Conservation (phyloP, 1,284 basidiomycete species). For the Sphaerobolus stellatus region DNA sequence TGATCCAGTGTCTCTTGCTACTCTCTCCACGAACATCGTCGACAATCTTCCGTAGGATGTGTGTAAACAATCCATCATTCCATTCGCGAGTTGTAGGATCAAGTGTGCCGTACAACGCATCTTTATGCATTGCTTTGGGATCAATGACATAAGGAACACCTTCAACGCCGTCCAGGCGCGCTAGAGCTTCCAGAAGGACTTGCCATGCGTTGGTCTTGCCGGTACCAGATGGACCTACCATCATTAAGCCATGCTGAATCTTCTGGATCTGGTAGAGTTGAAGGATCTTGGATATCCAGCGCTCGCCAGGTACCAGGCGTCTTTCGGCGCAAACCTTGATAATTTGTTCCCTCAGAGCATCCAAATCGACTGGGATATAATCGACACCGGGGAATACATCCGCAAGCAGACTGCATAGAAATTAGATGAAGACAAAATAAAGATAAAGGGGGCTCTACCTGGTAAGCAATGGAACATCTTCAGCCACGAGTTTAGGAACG, state of each 20-base stretch:
- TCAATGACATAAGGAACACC: conserved; percentile 97
- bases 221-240: conserved; percentile 96
- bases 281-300: conserved; percentile 94
- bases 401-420: conserved; percentile 71
- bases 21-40: conserved; percentile 99
- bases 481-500: conserved; percentile 96
- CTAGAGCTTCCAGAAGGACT: conserved; percentile 87
- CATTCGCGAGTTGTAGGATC: conserved; percentile 98
- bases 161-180: conserved; percentile 89
- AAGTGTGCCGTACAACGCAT: conserved; percentile 94
- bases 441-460: too few species aligned
- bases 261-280: conserved; percentile 99
- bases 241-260: conserved; percentile 99
- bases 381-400: conserved; percentile 98
- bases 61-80: conserved; percentile 99
- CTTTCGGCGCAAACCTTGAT: conserved; percentile 84
- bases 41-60: conserved; percentile 95
- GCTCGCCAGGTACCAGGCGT: conserved; percentile 81
- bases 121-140: conserved; percentile 99
- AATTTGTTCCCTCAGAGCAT: conserved; percentile 82
- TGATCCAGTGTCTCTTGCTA: conserved; percentile 97
- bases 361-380: conserved; percentile 87
- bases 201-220: conserved; percentile 99
- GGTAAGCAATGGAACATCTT: conserved; percentile 92
- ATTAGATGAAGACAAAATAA: too few species aligned